A percentile compares a stretch with the other conserved stretches of the same genome.
Evolutionary conservation across 345 rosid genomes (phyloP).

Genomic region (Adansonia digitata): DNA sequence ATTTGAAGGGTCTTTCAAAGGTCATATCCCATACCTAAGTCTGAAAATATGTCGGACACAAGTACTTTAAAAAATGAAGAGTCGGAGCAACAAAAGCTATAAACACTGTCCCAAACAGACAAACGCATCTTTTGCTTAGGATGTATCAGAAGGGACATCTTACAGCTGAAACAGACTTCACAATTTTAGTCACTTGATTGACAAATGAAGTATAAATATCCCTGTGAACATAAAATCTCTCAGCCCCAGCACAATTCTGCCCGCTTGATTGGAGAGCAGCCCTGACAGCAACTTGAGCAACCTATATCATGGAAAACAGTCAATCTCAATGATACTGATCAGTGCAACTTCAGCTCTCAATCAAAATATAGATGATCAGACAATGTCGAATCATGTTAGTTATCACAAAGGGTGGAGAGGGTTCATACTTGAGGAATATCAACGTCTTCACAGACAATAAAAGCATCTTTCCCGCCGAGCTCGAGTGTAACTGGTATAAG

Average conservation of each 20-base stretch:
- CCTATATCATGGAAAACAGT: constrained; percentile 38
- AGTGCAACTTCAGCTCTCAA: constrained; percentile 10
- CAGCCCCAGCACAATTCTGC: constrained; percentile 99
- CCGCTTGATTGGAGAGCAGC: constrained; percentile 94
- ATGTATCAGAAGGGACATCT: constrained; percentile 24
- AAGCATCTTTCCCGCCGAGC: constrained; percentile 99
- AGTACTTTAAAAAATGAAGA: too few relatives aligned
- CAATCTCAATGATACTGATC: constrained; percentile 9
- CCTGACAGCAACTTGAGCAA: constrained; percentile 95
- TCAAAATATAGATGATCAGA: constrained; percentile 5
- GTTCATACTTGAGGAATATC: constrained; percentile 71
- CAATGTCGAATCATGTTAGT: constrained; percentile 5
- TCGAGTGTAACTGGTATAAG: constrained; percentile 88
- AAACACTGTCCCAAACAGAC: background rate
- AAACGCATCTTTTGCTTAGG: background rate
- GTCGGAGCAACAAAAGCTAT: too few relatives aligned
- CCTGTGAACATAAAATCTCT: constrained; percentile 89
- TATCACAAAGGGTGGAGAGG: background rate
- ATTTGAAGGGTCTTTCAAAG: too few relatives aligned
- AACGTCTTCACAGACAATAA: constrained; percentile 84
- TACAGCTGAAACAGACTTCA: constrained; percentile 91
- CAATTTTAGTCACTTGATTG: constrained; percentile 65
- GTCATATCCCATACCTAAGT: too few relatives aligned
- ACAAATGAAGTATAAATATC: constrained; percentile 75
- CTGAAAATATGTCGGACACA: too few relatives aligned